Evolutionary conservation across 495 filamentous ascomycete genomes (phyloP), one percentile per base, ranked within the genome.

Genomic region (Aspergillus olivimuriae): DNA sequence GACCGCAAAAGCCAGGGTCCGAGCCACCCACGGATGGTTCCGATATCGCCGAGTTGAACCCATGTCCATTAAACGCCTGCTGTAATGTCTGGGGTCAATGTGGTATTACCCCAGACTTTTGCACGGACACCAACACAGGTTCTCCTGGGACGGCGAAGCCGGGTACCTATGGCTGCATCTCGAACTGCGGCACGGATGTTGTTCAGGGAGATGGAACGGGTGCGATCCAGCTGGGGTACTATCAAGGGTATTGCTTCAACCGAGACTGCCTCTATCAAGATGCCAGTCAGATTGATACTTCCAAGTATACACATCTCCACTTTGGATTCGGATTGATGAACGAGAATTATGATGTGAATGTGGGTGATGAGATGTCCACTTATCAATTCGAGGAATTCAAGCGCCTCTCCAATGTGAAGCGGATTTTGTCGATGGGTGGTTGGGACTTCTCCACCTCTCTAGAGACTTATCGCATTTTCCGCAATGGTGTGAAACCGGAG

Each of bases 31-130:
- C 57, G 0, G 26, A 48, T 34, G 51, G 48, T 2, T 50, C 42
- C 18, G 34, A 54, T 40, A 15, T 63, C 11, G 24, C 56, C 9
- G 42, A 44, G 9, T 33, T 61, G n/a, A 61, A 61, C 31, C 52
- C 52, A 4, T 62, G 58, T 30, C 58, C 58, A n/a, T 37, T 62
- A 16, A 62, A 62, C 34, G 55, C 52, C 7, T 62, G 58, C 53
- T 62, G 58, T 34, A 50, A 60, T 24, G 40, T 48, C 14, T 60
- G 48, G 44, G 57, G 57, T 2, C 46, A 51, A 21, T 78, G 75
- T 42, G 76, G 76, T 12, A 73, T 52, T 8, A 72, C 61, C 0
- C 17, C 17, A 0, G 72, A 77, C 0, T 77, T 74, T 43, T 80
- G 76, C 50, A 60, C 44, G 6, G 51, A 50, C 7, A 48, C 54